Base-by-base conservation (phyloP, 345 rosid species). In the Cardamine chenopodiifolia region DNA sequence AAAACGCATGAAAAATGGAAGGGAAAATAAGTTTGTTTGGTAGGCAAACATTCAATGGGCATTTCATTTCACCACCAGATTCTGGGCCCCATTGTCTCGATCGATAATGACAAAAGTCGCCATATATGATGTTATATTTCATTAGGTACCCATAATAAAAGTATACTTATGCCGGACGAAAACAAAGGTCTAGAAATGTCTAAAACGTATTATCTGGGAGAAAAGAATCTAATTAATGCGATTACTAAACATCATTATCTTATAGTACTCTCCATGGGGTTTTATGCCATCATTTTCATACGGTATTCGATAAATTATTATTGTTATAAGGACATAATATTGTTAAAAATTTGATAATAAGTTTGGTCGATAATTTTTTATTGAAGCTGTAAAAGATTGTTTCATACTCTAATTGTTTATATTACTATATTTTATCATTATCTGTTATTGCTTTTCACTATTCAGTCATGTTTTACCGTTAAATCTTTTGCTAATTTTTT, bases 41-140 rank as follows among this genome's bases (percentile, higher is more conserved):
- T 78, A 32, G 20, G 54, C 67, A 72, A 78, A 72, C 81, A 78
- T 78, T 78, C 63, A 78, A 72, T 78, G 71, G 32, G 65, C 73
- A 66, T 78, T 78, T 59, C 44, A 78, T 66, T 66, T 54, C 58
- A 49, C 49, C 37, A 66, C 81, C 78, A 60, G 65, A 72, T 31
- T 45, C 2, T 18, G 65, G 81, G 73, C 42, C 81, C 81, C 69
- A 25, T 11, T 66, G 57, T 60, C 70, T 66, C 74, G 6, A 66
- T 22, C 4, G 1, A 48, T 47, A 56, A 56, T 64, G 72, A 57
- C 53, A 56, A 71, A 18, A 62, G 9, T 53, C 9, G 6, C 18
- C 50, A 8, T 62, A 35, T 9, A 18, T 47, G 7, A 9, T 23
- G 12, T 23, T 62, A 50, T 61, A 52, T 64, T 66, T 74, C 13